Conservation (phyloP, 1,284 basidiomycete genomes). For the Malassezia globosa region DNA sequence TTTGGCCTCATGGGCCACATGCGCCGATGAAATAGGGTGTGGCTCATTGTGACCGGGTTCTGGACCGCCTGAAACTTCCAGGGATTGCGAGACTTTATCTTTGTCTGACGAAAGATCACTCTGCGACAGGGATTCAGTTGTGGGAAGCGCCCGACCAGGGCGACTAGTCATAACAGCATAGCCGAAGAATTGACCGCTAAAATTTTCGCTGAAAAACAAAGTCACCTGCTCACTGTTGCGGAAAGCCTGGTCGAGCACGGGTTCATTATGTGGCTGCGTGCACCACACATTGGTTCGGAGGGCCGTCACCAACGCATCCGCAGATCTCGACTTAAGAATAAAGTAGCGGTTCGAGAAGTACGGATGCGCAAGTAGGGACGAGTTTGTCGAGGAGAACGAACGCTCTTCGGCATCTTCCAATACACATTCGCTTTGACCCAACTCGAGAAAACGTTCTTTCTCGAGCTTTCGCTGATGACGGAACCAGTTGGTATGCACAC, state of each 20-base stretch:
- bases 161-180: constrained; percentile 44
- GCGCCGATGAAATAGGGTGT: background rate
- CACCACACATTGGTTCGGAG: constrained; percentile 75
- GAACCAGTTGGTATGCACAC: constrained; percentile 65
- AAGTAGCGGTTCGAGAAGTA: constrained; percentile 80
- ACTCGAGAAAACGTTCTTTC: background rate
- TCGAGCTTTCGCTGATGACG: background rate
- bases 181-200: constrained; percentile 55
- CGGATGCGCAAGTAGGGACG: constrained; percentile 59
- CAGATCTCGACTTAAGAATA: constrained; percentile 66
- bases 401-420: constrained; percentile 22
- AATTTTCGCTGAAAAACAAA: constrained; percentile 83
- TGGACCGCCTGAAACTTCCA: background rate
- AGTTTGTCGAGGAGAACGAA: constrained; percentile 41
- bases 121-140: background rate
- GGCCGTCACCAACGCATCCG: constrained; percentile 73
- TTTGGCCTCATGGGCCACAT: no score
- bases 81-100: background rate
- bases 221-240: constrained; percentile 74
- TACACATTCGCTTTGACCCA: background rate
- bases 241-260: constrained; percentile 65
- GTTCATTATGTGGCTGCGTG: constrained; percentile 84
- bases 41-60: background rate
- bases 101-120: no score
- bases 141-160: constrained; percentile 14